These are phyloP conservation scores for Talaromyces funiculosus DNA, from an alignment of 2,329 filamentous ascomycete genomes.

Conservation along the genomic window DNA sequence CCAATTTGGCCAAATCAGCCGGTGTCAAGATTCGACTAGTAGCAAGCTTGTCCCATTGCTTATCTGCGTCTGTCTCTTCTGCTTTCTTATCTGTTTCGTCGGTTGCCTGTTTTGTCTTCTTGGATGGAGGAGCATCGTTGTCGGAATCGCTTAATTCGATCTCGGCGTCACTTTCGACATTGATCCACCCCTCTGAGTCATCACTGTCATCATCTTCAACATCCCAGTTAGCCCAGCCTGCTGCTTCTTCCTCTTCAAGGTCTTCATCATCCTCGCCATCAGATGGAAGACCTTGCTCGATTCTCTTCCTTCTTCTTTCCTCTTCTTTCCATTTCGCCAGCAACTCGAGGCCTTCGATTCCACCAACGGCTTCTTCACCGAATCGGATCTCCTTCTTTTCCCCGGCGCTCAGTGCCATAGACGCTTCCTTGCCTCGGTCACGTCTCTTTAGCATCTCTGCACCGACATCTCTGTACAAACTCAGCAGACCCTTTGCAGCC, in stretches of 20 bases:
- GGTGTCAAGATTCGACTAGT: conserved; percentile 92
- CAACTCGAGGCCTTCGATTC: conserved; percentile 87
- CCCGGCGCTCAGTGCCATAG: conserved; percentile 72
- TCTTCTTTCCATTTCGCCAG: conserved; percentile 92
- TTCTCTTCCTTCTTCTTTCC: conserved; percentile 67
- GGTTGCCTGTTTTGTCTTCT: conserved; percentile 56
- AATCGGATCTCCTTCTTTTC: conserved; percentile 72
- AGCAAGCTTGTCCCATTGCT: conserved; percentile 57
- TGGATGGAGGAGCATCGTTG: conserved; percentile 62
- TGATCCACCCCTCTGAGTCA: conserved; percentile 86
- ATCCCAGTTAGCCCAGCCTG: conserved; percentile 55
- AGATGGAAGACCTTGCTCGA: conserved; percentile 60
- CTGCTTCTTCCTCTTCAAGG: conserved; percentile 56
- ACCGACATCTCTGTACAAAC: conserved; percentile 84
- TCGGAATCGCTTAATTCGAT: conserved; percentile 69
- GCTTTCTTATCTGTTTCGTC: conserved; percentile 29
- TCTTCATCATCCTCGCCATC: conserved; percentile 58
- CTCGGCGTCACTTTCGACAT: conserved; percentile 75
- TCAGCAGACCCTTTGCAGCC: conserved; percentile 88
- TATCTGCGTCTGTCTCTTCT: conserved; percentile 40
- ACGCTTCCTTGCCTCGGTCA: conserved; percentile 85
- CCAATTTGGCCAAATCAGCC: conserved; percentile 89
- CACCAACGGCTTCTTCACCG: conserved; percentile 72
- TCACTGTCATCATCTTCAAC: conserved; percentile 56
- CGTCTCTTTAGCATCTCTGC: conserved; percentile 83